Evolutionary conservation across 345 rosid genomes (phyloP).

Genomic region (Angophora floribunda): DNA sequence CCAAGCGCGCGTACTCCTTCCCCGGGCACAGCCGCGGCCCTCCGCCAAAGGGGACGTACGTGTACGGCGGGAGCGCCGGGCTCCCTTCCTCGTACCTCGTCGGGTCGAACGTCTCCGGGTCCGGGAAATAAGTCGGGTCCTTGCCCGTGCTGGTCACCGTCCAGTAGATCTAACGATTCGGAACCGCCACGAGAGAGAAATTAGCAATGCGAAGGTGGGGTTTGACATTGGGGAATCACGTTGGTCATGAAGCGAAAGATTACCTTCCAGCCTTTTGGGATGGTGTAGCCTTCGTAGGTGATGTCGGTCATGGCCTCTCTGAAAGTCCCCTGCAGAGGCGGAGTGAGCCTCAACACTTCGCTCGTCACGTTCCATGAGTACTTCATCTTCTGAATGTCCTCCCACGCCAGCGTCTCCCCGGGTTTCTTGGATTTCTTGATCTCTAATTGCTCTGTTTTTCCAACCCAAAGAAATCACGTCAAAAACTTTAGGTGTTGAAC

Average conservation of each 20-base stretch:
- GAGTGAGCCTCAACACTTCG: conserved; percentile 38
- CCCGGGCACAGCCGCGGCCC: conserved; percentile 12
- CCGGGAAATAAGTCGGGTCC: neutral
- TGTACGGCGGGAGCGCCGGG: neutral
- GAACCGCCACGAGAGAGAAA: neutral
- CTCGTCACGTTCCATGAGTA: conserved; percentile 28
- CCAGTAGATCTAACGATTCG: neutral
- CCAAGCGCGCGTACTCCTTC: conserved; percentile 6
- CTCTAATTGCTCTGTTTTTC: conserved; percentile 24
- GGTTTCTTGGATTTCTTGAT: conserved; percentile 2
- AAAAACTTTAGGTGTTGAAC: neutral
- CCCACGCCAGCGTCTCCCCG: conserved; percentile 21
- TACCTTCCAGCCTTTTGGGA: conserved; percentile 52
- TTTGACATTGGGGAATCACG: too few relatives aligned
- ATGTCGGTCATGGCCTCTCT: conserved; percentile 29
- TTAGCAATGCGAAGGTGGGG: neutral
- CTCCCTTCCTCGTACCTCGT: neutral
- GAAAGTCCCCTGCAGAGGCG: conserved; percentile 41
- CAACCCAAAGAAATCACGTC: neutral
- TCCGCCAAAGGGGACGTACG: conserved; percentile 6
- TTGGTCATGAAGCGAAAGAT: neutral
- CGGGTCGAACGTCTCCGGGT: conserved; percentile 9
- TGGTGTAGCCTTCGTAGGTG: conserved; percentile 28
- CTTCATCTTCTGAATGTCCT: conserved; percentile 39
- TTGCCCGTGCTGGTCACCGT: neutral